Percentiles rank a stretch among this genome's conserved stretches.
These are phyloP conservation scores for Coniferiporia weirii DNA, from an alignment of 1,284 basidiomycete genomes.

Conservation along the genomic window DNA sequence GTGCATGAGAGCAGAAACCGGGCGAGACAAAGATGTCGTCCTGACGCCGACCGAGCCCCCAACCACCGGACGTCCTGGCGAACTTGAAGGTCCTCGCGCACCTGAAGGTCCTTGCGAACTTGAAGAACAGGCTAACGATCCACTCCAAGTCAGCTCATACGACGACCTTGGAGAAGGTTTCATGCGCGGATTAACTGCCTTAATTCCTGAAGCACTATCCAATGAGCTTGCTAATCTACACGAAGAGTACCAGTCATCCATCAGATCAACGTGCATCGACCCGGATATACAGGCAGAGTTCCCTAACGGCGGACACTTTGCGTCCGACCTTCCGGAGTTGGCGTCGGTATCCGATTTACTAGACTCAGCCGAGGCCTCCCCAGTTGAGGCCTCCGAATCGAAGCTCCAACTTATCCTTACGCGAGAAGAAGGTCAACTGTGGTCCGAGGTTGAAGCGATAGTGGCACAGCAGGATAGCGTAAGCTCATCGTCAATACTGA, in stretches of 20 bases:
- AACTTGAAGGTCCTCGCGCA: too few species aligned
- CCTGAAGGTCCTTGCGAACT: too few species aligned
- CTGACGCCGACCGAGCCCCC: too few species aligned
- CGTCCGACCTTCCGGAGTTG: conserved; percentile 8
- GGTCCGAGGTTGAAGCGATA: conserved; percentile 40
- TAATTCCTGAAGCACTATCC: conserved; percentile 19
- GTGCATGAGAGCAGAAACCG: too few species aligned
- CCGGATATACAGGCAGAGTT: not conserved
- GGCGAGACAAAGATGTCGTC: too few species aligned
- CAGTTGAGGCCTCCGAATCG: conserved; percentile 41
- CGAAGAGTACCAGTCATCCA: conserved; percentile 40
- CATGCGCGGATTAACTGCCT: not conserved
- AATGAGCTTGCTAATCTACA: conserved; percentile 40
- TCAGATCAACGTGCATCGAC: conserved; percentile 7
- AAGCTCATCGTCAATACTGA: conserved; percentile 23
- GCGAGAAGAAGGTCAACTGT: conserved; percentile 57
- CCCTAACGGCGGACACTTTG: not conserved
- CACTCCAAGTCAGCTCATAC: not conserved
- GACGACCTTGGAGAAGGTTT: not conserved
- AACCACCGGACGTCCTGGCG: too few species aligned
- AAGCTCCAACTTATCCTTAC: conserved; percentile 59
- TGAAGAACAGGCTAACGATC: not conserved
- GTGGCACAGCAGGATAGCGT: conserved; percentile 8
- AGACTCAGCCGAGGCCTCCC: not conserved
- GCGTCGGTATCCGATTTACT: not conserved